Evolutionary conservation across 768 basidiomycete genomes (phyloP).

Genomic region (Suillus cothurnatus): DNA sequence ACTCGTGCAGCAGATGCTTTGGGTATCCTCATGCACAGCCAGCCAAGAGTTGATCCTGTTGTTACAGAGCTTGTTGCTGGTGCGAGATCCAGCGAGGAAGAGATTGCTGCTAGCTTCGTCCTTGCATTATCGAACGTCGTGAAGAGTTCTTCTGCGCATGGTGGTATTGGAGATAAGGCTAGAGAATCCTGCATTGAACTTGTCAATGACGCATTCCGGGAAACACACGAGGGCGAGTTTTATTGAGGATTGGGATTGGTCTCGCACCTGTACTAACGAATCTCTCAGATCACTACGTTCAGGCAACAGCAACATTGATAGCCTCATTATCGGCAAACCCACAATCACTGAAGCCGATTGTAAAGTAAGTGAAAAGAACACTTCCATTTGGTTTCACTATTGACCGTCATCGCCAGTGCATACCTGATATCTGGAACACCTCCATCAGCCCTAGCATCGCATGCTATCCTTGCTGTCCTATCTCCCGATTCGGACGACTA

Average conservation of each 20-base stretch:
- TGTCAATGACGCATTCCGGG: constrained; percentile 77
- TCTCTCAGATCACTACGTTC: constrained; percentile 64
- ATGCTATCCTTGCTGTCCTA: constrained; percentile 60
- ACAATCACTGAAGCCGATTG: constrained; percentile 63
- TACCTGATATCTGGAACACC: constrained; percentile 71
- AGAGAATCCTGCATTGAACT: constrained; percentile 75
- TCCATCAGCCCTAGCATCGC: constrained; percentile 61
- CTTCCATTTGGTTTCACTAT: constrained; percentile 4
- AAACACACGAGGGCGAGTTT: constrained; percentile 61
- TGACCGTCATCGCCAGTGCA: constrained; percentile 39
- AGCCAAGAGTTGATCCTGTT: constrained; percentile 92
- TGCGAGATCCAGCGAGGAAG: constrained; percentile 62
- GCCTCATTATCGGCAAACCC: constrained; percentile 63
- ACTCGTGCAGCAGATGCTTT: constrained; percentile 82
- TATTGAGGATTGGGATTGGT: background rate
- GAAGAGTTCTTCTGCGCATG: constrained; percentile 52
- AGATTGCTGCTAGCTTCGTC: constrained; percentile 74
- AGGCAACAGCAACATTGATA: constrained; percentile 64
- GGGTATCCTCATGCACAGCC: constrained; percentile 87
- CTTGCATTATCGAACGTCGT: constrained; percentile 78
- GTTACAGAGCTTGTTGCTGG: constrained; percentile 81
- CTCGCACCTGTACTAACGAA: constrained; percentile 12
- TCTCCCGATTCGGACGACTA: constrained; percentile 45
- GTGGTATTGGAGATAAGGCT: constrained; percentile 78
- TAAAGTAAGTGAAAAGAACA: constrained; percentile 55